phyloP scores from a whole-genome alignment of 2,329 filamentous ascomycete genomes.

The Colletotrichum spinosum region DNA sequence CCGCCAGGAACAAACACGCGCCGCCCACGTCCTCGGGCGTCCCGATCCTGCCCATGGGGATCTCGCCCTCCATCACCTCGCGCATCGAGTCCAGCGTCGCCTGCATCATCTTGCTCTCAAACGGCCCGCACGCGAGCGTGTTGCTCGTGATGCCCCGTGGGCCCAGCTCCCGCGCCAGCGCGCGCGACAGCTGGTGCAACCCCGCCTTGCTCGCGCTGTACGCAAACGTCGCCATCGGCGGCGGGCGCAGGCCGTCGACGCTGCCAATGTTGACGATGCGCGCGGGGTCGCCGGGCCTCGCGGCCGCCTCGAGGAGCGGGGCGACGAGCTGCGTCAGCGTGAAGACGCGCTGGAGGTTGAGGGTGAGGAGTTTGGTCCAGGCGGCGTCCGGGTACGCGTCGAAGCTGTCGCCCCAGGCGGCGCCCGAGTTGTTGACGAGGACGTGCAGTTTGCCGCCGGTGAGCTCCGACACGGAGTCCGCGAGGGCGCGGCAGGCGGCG shows the following conservation, averaged over 20 bases:
- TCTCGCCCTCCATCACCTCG: constrained; percentile 65
- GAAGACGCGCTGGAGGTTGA: constrained; percentile 77
- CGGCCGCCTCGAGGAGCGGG: constrained; percentile 62
- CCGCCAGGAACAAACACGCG: constrained; percentile 76
- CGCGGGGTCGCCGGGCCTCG: constrained; percentile 56
- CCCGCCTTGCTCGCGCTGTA: constrained; percentile 73
- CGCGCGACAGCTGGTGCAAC: constrained; percentile 71
- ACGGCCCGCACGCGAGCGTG: constrained; percentile 78
- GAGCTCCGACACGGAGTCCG: constrained; percentile 59
- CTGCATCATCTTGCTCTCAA: constrained; percentile 77
- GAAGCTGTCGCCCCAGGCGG: constrained; percentile 71
- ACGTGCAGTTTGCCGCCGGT: constrained; percentile 67
- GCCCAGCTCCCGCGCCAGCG: constrained; percentile 70
- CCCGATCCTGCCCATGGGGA: constrained; percentile 76
- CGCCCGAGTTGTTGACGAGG: constrained; percentile 75
- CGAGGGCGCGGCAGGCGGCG: constrained; percentile 65
- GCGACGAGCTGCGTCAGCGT: constrained; percentile 72
- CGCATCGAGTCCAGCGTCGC: constrained; percentile 67
- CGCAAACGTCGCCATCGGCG: constrained; percentile 68
- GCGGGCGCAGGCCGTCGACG: constrained; percentile 72
- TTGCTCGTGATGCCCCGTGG: constrained; percentile 72
- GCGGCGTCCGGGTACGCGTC: constrained; percentile 68
- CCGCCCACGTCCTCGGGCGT: constrained; percentile 77
- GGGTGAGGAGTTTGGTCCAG: constrained; percentile 70
- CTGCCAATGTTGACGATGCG: constrained; percentile 74